phyloP scores from a whole-genome alignment of 2,329 filamentous ascomycete species.

The Curvularia spicifera region DNA sequence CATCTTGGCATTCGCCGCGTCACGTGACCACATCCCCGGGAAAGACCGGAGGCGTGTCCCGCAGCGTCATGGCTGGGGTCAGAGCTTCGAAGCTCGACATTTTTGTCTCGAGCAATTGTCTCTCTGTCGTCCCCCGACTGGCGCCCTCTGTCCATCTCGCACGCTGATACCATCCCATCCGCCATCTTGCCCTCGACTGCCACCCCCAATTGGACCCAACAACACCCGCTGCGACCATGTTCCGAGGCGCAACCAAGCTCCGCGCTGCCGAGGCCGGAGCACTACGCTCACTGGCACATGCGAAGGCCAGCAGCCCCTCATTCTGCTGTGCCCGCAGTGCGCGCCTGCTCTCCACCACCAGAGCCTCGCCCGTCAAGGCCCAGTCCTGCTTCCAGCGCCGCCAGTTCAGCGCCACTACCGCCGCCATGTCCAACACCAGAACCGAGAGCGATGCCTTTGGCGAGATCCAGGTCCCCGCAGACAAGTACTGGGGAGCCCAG shows the following conservation, averaged over 20 bases:
- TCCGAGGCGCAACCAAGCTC: conserved; percentile 44
- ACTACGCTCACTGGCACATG: conserved; percentile 47
- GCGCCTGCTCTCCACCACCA: conserved; percentile 39
- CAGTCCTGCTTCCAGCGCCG: conserved; percentile 32
- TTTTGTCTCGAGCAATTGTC: conserved; percentile 9
- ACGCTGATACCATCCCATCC: conserved; percentile 16
- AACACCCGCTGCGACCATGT: conserved; percentile 34
- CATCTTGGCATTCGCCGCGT: conserved; percentile 4
- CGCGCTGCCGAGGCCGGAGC: conserved; percentile 46
- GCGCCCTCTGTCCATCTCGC: conserved; percentile 8
- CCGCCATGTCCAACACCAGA: conserved; percentile 62
- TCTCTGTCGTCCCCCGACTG: conserved; percentile 4
- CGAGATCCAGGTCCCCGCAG: conserved; percentile 86
- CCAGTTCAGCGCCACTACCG: conserved; percentile 43
- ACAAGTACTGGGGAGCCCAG: conserved; percentile 99
- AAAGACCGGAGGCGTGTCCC: conserved; percentile 10
- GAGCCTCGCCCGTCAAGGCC: conserved; percentile 27
- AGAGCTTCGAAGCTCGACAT: conserved; percentile 6
- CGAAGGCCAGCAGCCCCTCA: conserved; percentile 42
- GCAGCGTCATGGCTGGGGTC: conserved; percentile 11
- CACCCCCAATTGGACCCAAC: conserved; percentile 8
- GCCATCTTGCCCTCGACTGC: conserved; percentile 5
- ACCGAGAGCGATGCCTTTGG: conserved; percentile 98
- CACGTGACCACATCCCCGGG: conserved; percentile 8
- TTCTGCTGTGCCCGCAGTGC: conserved; percentile 29